These are phyloP conservation scores for Mycocentrospora acerina DNA, from an alignment of 2,329 filamentous ascomycete genomes.

Conservation along the genomic window DNA sequence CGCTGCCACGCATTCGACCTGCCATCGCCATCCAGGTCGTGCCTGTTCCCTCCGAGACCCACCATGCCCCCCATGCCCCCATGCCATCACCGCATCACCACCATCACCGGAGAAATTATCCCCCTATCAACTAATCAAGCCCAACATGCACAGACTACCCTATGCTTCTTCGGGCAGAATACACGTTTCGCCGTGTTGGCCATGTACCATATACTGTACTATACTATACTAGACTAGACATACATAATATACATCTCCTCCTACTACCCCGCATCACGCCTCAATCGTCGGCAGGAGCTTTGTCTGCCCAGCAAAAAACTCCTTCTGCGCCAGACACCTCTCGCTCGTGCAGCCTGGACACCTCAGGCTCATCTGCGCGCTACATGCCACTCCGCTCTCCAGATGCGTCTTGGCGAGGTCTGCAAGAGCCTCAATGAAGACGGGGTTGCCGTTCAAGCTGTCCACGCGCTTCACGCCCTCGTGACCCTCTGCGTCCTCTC, in stretches of 20 bases:
- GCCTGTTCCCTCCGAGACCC: too few relatives aligned
- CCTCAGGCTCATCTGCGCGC: slow-evolving; percentile 81
- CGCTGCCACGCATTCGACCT: too few relatives aligned
- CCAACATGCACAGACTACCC: too few relatives aligned
- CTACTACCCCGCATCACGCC: background rate
- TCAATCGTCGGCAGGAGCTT: slow-evolving; percentile 7
- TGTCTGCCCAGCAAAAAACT: slow-evolving; percentile 60
- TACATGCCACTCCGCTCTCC: slow-evolving; percentile 68
- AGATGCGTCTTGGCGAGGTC: slow-evolving; percentile 84
- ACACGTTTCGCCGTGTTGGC: background rate
- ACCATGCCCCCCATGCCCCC: too few relatives aligned
- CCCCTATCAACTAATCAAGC: too few relatives aligned
- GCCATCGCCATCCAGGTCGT: too few relatives aligned
- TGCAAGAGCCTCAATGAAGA: slow-evolving; percentile 88
- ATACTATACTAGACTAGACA: slow-evolving; percentile 6
- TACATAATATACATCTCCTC: slow-evolving; percentile 9
- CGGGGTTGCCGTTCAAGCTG: slow-evolving; percentile 84
- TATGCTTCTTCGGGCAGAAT: background rate
- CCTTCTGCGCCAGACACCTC: slow-evolving; percentile 75
- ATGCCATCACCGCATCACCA: too few relatives aligned
- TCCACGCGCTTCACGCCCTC: slow-evolving; percentile 78
- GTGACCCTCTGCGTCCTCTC: slow-evolving; percentile 63
- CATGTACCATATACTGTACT: too few relatives aligned
- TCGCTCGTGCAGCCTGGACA: slow-evolving; percentile 94
- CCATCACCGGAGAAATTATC: background rate